Percentiles rank a stretch among this genome's conserved stretches.
Evolutionary conservation across 176 grass and related monocot genomes (phyloP).

Genomic region (Carex cristatella): DNA sequence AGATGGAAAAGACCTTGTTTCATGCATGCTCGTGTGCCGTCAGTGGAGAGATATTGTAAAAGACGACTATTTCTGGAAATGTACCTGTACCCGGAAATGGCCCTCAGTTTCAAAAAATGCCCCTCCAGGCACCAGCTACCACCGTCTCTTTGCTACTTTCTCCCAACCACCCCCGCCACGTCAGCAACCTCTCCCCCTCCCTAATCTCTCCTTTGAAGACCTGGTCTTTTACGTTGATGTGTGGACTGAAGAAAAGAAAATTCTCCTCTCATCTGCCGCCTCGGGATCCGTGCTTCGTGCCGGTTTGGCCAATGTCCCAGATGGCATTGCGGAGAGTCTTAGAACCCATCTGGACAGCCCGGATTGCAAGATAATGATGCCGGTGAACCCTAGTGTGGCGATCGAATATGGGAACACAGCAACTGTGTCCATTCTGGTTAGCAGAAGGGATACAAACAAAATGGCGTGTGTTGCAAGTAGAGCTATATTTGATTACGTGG

Average conservation of each 20-base stretch:
- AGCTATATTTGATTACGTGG: constrained; percentile 70
- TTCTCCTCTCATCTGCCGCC: constrained; percentile 58
- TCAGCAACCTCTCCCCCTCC: constrained; percentile 28
- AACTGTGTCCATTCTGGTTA: constrained; percentile 49
- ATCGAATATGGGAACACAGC: constrained; percentile 31
- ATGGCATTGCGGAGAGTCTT: constrained; percentile 46
- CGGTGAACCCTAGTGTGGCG: constrained; percentile 49
- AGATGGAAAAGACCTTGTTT: constrained; percentile 57
- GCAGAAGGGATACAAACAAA: constrained; percentile 56
- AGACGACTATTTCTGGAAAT: constrained; percentile 86
- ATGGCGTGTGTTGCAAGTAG: constrained; percentile 53
- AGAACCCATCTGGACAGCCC: constrained; percentile 39
- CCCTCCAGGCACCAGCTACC: constrained; percentile 42
- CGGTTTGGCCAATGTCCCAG: constrained; percentile 37
- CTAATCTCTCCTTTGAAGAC: constrained; percentile 57
- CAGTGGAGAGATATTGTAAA: constrained; percentile 53
- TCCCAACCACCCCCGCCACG: constrained; percentile 38
- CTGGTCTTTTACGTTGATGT: constrained; percentile 68
- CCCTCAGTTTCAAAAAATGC: constrained; percentile 56
- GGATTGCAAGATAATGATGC: constrained; percentile 55
- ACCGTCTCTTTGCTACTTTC: constrained; percentile 53
- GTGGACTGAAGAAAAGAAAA: constrained; percentile 50
- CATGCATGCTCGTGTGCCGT: constrained; percentile 72
- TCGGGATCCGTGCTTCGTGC: constrained; percentile 42
- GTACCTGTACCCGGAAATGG: constrained; percentile 59